Evolutionary conservation across 257 asterid genomes (phyloP).

Genomic region (Fraxinus anomala): DNA sequence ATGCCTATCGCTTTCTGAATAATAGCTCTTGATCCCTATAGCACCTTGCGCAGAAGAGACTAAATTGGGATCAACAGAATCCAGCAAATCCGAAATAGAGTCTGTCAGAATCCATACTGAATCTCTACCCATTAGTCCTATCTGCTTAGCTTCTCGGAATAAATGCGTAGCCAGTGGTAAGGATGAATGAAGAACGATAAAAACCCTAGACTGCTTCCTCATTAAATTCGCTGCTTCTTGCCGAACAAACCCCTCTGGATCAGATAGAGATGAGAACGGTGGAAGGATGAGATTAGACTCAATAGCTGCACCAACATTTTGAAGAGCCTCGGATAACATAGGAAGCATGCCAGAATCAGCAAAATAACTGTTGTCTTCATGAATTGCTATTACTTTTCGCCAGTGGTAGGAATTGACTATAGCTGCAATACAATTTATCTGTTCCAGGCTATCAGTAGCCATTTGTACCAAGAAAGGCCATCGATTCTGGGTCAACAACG

Average conservation of each 20-base stretch:
- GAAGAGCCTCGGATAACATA: slow-evolving; percentile 35
- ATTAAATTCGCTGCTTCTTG: slow-evolving; percentile 31
- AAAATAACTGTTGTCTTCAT: slow-evolving; percentile 39
- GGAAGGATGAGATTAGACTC: slow-evolving; percentile 41
- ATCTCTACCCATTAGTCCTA: slow-evolving; percentile 42
- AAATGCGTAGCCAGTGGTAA: slow-evolving; percentile 28
- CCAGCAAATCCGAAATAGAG: slow-evolving; percentile 37
- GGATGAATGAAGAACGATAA: slow-evolving; percentile 46
- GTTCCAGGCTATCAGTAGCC: slow-evolving; percentile 30
- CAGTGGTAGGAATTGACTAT: slow-evolving; percentile 37
- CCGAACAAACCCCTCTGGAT: slow-evolving; percentile 29
- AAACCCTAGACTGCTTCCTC: slow-evolving; percentile 43
- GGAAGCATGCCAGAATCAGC: slow-evolving; percentile 37
- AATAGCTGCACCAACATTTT: slow-evolving; percentile 28
- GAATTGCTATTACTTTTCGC: slow-evolving; percentile 41
- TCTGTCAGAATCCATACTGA: slow-evolving; percentile 49
- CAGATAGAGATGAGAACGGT: slow-evolving; percentile 29
- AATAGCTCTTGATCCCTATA: slow-evolving; percentile 38
- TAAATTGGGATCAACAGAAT: slow-evolving; percentile 33
- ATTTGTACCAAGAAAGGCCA: slow-evolving; percentile 53
- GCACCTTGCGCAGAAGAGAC: slow-evolving; percentile 38
- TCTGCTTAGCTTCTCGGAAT: slow-evolving; percentile 39
- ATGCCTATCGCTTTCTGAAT: slow-evolving; percentile 18
- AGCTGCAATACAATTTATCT: slow-evolving; percentile 31
- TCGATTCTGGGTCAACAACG: slow-evolving; percentile 24